These are phyloP conservation scores for Atkinsonella hypoxylon DNA, from an alignment of 2,329 filamentous ascomycete genomes.

Conservation along the genomic window DNA sequence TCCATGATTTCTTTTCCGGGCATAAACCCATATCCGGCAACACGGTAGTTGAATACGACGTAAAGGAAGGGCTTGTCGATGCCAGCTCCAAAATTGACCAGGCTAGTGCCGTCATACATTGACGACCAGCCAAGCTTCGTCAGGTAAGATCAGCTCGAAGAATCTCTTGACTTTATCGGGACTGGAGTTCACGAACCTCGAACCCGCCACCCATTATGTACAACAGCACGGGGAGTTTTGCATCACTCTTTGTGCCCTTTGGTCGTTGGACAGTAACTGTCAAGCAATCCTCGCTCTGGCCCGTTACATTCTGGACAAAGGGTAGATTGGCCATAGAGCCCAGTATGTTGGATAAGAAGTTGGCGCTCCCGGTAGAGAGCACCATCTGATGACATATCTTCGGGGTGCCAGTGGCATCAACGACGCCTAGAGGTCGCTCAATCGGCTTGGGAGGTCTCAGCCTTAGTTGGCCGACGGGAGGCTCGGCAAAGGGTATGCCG, in stretches of 20 bases:
- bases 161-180: background rate
- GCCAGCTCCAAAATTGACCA: constrained; percentile 24
- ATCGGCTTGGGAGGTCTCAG: constrained; percentile 44
- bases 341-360: constrained; percentile 23
- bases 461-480: constrained; percentile 44
- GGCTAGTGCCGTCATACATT: background rate
- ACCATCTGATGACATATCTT: constrained; percentile 46
- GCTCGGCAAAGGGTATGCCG: constrained; percentile 52
- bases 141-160: background rate
- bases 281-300: constrained; percentile 35
- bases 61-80: constrained; percentile 14
- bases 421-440: constrained; percentile 37
- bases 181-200: background rate
- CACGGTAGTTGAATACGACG: background rate
- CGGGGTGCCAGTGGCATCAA: constrained; percentile 36
- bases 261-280: constrained; percentile 36
- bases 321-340: constrained; percentile 30
- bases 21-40: background rate
- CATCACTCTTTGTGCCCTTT: constrained; percentile 24
- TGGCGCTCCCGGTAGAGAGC: constrained; percentile 13
- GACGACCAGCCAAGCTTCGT: background rate
- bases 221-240: constrained; percentile 41
- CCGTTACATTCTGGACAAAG: constrained; percentile 25
- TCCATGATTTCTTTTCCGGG: background rate
- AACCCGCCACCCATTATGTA: constrained; percentile 45